Evolutionary conservation across 108 stramenopile species (phyloP).

Genomic region (Cyclotella atomus): DNA sequence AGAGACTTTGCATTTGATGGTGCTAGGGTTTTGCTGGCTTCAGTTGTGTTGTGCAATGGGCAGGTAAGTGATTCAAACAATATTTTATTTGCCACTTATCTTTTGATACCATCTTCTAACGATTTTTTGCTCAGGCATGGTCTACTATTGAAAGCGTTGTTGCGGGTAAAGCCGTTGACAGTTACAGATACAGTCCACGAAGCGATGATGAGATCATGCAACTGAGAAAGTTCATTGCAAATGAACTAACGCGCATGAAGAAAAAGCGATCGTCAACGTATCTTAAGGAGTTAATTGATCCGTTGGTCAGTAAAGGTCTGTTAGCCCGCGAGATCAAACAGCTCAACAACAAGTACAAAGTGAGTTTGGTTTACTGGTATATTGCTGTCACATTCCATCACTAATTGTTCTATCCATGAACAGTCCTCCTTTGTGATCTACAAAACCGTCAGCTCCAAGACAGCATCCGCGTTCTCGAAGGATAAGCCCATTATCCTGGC

Average conservation of each 20-base stretch:
- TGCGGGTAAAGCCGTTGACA: constrained; percentile 56
- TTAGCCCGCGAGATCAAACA: constrained; percentile 44
- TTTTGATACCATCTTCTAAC: no score
- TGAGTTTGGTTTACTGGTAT: neutral
- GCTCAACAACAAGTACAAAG: constrained; percentile 23
- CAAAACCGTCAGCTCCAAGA: constrained; percentile 44
- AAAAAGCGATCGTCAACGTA: constrained; percentile 50
- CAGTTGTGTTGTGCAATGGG: constrained; percentile 40
- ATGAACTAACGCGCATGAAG: constrained; percentile 26
- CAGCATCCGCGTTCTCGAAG: constrained; percentile 24
- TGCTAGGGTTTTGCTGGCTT: constrained; percentile 61
- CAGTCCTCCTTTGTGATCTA: constrained; percentile 51
- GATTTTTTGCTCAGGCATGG: no score
- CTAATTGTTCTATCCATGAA: neutral
- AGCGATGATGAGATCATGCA: neutral
- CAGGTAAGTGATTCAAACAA: no score
- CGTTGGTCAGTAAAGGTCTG: constrained; percentile 50
- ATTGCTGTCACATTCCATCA: neutral
- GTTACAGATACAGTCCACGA: constrained; percentile 57
- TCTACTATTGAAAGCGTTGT: constrained; percentile 58
- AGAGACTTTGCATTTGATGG: constrained; percentile 68
- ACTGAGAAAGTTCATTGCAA: constrained; percentile 6
- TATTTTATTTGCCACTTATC: no score
- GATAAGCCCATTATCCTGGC: constrained; percentile 62
- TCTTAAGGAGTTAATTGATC: constrained; percentile 57